Base-by-base conservation (phyloP, 2,329 filamentous ascomycete species). In the Fusarium chlamydosporum region DNA sequence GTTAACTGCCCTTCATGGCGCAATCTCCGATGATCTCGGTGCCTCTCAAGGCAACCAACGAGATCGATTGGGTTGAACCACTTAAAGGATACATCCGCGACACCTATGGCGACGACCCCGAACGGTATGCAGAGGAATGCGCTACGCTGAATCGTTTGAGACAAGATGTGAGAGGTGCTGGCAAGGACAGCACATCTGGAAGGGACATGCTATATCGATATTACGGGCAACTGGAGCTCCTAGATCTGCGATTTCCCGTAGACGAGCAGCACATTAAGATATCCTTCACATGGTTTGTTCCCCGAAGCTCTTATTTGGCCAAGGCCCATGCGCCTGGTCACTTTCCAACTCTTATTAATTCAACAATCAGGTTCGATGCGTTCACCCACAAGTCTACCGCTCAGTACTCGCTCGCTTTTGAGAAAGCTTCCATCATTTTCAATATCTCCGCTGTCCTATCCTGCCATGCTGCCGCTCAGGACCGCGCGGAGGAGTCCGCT, bases 251-350 rank as follows among this genome's bases (percentile, higher is more conserved):
- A 65, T 99, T 99, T 77, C 96, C 96, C 0, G 94, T 99, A 45
- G 96, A 99, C 74, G 96, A 99, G 83, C 96, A 97, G 76, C 95
- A 99, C 77, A 98, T 99, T 83, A 98, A 98, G 83, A 97, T 99
- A 75, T 93, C 92, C 9, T 99, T 99, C 78, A 98, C 95, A 70
- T 99, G 96, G 96, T 97, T 87, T 47, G 75, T 46, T 47, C n/a
- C 35, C 50, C 37, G 9, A 41, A 31, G 38, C 27, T 42, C 16
- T 35, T 18, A 26, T 12, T 10, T 38, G 33, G 3, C 35, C 26
- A 4, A 23, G 8, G 6, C 41, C 18, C 23, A 40, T 42, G 16
- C 16, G 13, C 20, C 34, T 16, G 33, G 20, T 33, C 33, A 27
- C 20, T 55, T 43, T n/a, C 46, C 16, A 23, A 43, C 31, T 38